Percentiles rank a stretch among this genome's conserved stretches.
Conservation (phyloP, 2,329 filamentous ascomycete genomes). For the Orbilia javanica region DNA sequence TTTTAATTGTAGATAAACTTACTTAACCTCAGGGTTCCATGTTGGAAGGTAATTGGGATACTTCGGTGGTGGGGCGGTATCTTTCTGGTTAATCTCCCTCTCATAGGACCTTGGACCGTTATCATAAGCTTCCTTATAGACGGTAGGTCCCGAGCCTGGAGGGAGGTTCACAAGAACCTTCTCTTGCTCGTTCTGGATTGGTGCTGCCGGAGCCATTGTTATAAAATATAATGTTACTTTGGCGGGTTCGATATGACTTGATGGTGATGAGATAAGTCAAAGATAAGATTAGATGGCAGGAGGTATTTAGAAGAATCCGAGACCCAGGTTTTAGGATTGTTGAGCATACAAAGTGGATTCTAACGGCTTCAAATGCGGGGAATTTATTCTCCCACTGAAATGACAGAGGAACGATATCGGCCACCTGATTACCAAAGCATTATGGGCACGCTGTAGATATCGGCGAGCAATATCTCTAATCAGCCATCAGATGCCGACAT, state of each 20-base stretch:
- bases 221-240: neutral
- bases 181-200: slow-evolving; percentile 40
- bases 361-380: slow-evolving; percentile 29
- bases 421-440: slow-evolving; percentile 40
- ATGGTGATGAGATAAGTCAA: neutral
- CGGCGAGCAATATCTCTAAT: slow-evolving; percentile 29
- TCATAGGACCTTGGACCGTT: slow-evolving; percentile 50
- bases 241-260: neutral
- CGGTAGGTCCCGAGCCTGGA: slow-evolving; percentile 47
- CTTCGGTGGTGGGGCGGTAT: slow-evolving; percentile 68
- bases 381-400: slow-evolving; percentile 26
- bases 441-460: neutral
- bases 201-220: slow-evolving; percentile 54
- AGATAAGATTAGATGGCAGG: slow-evolving; percentile 9
- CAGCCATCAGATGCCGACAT: slow-evolving; percentile 26
- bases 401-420: slow-evolving; percentile 30
- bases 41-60: slow-evolving; percentile 81
- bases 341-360: slow-evolving; percentile 17
- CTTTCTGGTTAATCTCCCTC: slow-evolving; percentile 41
- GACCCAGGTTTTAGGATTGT: neutral
- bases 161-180: slow-evolving; percentile 50
- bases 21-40: slow-evolving; percentile 74
- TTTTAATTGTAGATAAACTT: too few species aligned
- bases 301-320: neutral
- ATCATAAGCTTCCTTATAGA: slow-evolving; percentile 56